phyloP scores from a whole-genome alignment of 169 alveolate genomes.

The Amoebophrya sp. region DNA sequence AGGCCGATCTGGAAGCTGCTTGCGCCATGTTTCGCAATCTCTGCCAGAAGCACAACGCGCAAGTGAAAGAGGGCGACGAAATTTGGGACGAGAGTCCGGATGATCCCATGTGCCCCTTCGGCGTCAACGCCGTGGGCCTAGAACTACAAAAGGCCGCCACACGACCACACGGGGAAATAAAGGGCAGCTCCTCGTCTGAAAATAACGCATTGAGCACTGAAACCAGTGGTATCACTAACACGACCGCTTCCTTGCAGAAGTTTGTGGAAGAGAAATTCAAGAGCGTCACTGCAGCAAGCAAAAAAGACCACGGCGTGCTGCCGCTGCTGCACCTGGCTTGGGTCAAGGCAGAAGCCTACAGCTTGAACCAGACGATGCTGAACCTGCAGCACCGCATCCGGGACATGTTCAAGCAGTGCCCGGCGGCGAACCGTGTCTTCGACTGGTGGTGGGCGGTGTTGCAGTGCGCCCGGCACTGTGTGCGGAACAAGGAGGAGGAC shows the following conservation, averaged over 20 bases:
- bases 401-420: neutral
- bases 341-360: neutral
- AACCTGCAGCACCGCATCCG: neutral
- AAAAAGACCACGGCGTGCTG: neutral
- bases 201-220: neutral
- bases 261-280: neutral
- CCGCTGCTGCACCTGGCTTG: neutral
- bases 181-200: no score
- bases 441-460: conserved; percentile 1
- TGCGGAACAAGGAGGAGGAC: neutral
- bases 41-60: neutral
- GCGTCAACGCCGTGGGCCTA: neutral
- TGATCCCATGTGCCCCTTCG: neutral
- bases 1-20: neutral
- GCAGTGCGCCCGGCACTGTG: neutral
- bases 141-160: no score
- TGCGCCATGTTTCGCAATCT: neutral
- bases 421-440: neutral
- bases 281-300: neutral
- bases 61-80: neutral
- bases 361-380: neutral
- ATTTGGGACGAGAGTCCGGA: neutral
- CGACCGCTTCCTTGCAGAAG: neutral
- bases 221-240: neutral
- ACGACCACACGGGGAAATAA: neutral